These are phyloP conservation scores for Apocynum venetum DNA, from an alignment of 257 asterid genomes.

Conservation along the genomic window DNA sequence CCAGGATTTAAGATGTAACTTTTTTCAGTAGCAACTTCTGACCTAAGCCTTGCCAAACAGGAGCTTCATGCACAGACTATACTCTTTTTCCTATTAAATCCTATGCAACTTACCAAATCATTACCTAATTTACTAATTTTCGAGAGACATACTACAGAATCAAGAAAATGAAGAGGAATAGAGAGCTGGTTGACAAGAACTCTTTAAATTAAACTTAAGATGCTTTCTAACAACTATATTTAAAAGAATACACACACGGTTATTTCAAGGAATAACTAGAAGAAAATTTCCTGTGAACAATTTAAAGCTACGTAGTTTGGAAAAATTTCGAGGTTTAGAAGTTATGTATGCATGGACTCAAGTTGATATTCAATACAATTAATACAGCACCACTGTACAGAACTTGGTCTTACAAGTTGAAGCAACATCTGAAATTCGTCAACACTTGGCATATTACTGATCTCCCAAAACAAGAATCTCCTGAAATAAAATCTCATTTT, in stretches of 20 bases:
- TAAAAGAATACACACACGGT: neutral
- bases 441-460: neutral
- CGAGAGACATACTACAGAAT: neutral
- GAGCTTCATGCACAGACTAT: neutral
- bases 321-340: neutral
- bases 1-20: neutral
- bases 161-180: neutral
- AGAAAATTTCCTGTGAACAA: neutral
- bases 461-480: neutral
- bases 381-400: neutral
- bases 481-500: neutral
- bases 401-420: slow-evolving; percentile 8
- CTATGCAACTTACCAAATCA: neutral
- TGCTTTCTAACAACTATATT: neutral
- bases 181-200: neutral
- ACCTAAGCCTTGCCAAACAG: neutral
- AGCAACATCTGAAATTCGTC: slow-evolving; percentile 1
- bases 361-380: neutral
- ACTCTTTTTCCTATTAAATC: neutral
- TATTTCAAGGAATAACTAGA: neutral
- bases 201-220: neutral
- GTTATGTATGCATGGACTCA: neutral
- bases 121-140: neutral
- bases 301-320: neutral
- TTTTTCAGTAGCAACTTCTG: neutral